These are phyloP conservation scores for Trichoderma sp. DNA, from an alignment of 2,329 filamentous ascomycete genomes.

Conservation along the genomic window DNA sequence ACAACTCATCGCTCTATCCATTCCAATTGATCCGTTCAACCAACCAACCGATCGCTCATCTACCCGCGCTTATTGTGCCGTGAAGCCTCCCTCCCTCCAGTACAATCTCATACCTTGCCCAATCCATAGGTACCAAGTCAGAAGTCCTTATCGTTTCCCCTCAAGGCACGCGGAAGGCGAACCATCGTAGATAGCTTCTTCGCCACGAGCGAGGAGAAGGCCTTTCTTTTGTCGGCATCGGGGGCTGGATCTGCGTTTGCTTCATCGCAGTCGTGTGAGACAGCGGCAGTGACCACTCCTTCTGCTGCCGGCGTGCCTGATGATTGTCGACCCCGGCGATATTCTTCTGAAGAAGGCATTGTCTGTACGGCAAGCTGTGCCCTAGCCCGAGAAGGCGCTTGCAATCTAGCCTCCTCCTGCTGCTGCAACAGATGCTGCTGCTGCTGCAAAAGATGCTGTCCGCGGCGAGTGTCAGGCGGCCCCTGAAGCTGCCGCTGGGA, in stretches of 20 bases:
- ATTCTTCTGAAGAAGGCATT: no score
- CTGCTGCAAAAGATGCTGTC: no score
- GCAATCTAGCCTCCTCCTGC: no score
- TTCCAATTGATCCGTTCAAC: neutral
- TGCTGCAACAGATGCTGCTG: no score
- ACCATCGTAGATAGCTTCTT: neutral
- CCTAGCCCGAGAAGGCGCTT: no score
- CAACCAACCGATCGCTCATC: conserved; percentile 11
- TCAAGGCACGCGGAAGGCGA: neutral
- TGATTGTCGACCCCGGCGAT: no score
- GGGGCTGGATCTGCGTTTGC: neutral
- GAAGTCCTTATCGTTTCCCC: neutral
- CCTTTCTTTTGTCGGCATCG: neutral
- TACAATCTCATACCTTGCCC: neutral
- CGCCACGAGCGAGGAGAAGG: neutral
- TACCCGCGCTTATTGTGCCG: neutral
- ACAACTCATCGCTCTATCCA: conserved; percentile 13
- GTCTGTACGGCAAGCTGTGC: no score
- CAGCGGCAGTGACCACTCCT: neutral
- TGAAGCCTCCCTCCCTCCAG: neutral
- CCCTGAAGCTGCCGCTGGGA: no score
- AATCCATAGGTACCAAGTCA: no score
- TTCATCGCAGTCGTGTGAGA: no score
- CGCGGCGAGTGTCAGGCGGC: no score
- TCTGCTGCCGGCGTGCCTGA: neutral